Conservation (phyloP, 2,329 filamentous ascomycete genomes). For the Cladosporium cucumerinum region DNA sequence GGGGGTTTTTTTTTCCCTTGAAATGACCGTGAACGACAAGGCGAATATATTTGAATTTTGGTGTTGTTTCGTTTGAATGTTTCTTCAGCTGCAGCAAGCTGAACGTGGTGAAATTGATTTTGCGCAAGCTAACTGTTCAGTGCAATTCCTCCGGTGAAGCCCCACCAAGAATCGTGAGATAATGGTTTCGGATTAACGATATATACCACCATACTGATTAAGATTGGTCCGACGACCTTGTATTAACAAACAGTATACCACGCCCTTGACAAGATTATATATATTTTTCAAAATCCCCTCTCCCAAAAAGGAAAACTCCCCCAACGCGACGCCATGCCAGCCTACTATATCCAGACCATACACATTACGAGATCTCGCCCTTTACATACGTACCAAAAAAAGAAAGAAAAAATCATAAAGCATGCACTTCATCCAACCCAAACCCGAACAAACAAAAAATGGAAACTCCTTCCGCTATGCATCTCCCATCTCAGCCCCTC, state of each 20-base stretch:
- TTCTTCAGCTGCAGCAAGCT: not conserved
- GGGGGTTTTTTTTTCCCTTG: no score
- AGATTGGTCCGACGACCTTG: fast-evolving
- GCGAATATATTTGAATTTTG: no score
- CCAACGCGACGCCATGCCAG: not conserved
- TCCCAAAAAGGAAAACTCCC: no score
- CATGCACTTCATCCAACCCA: not conserved
- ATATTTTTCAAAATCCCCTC: not conserved
- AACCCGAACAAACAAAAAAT: not conserved
- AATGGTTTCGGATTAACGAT: not conserved
- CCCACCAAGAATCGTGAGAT: not conserved
- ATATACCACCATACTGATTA: not conserved
- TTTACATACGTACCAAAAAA: not conserved
- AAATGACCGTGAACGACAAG: no score
- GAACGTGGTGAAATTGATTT: not conserved
- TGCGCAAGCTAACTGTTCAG: not conserved
- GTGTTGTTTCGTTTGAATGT: no score
- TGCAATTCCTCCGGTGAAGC: not conserved
- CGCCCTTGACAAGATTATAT: not conserved
- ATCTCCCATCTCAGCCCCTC: not conserved
- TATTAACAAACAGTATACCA: not conserved
- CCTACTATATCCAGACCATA: not conserved
- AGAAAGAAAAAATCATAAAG: not conserved
- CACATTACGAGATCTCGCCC: not conserved
- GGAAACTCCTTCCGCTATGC: not conserved